phyloP scores from a whole-genome alignment of 306 rosid genomes.

The Trifolium subterraneum region DNA sequence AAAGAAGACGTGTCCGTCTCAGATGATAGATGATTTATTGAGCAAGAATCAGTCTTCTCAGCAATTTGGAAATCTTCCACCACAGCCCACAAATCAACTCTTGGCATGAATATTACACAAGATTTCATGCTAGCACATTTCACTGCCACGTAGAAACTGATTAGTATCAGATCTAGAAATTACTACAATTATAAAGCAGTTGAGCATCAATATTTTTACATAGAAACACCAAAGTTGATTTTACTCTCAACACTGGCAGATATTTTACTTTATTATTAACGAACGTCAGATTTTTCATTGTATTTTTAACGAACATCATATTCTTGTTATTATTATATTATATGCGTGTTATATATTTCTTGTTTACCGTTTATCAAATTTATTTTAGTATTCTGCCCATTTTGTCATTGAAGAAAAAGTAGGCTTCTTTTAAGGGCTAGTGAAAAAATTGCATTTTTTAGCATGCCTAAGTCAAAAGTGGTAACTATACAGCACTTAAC shows the following conservation, averaged over 20 bases:
- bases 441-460: not conserved
- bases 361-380: too few relatives aligned
- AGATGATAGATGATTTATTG: constrained; percentile 42
- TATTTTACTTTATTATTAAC: too few relatives aligned
- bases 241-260: not conserved
- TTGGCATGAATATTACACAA: constrained; percentile 82
- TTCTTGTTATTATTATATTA: too few relatives aligned
- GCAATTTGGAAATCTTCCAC: constrained; percentile 52
- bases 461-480: constrained; percentile 7
- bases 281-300: too few relatives aligned
- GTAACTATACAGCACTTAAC: constrained; percentile 17
- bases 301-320: too few relatives aligned
- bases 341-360: too few relatives aligned
- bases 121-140: constrained; percentile 72
- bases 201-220: constrained; percentile 23
- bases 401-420: not conserved
- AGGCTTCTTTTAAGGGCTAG: not conserved
- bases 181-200: constrained; percentile 22
- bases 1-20: constrained; percentile 43
- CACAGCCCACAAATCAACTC: constrained; percentile 94
- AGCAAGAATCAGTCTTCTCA: constrained; percentile 55
- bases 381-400: too few relatives aligned
- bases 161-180: constrained; percentile 31
- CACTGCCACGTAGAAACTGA: constrained; percentile 63
- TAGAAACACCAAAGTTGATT: constrained; percentile 20